Conservation (phyloP, 345 rosid species). For the Chamaenerion angustifolium region DNA sequence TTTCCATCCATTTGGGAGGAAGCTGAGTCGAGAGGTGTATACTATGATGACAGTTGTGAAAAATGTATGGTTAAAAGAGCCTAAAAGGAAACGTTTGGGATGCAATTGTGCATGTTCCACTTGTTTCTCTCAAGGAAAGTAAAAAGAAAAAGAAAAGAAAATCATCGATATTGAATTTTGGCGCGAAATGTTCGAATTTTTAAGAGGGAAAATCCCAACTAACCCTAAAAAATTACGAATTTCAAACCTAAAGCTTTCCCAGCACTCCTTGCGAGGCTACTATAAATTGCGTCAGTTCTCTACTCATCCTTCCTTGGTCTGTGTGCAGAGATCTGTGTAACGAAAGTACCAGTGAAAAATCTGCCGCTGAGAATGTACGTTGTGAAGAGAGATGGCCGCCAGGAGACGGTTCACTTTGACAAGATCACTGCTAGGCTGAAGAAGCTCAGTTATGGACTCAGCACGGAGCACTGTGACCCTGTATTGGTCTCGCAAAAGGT, state of each 20-base stretch:
- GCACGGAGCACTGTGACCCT: constrained; percentile 87
- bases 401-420: constrained; percentile 88
- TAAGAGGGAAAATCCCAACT: constrained; percentile 4
- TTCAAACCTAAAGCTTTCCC: constrained; percentile 3
- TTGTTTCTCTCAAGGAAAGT: no score
- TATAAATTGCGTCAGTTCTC: no score
- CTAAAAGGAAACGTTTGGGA: no score
- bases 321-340: constrained; percentile 8
- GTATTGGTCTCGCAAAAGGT: constrained; percentile 95
- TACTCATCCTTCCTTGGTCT: neutral
- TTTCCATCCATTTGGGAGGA: no score
- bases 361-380: constrained; percentile 46
- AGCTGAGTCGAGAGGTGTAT: no score
- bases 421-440: constrained; percentile 95
- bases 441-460: constrained; percentile 94
- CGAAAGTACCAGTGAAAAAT: neutral
- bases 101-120: no score
- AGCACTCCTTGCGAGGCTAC: neutral
- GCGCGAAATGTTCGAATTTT: constrained; percentile 8
- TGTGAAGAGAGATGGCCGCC: constrained; percentile 82
- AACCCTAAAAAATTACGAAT: neutral
- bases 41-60: no score
- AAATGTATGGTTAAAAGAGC: no score
- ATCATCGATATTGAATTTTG: neutral
- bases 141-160: no score